phyloP scores from a whole-genome alignment of 768 basidiomycete species.

The Russula dissimulans region DNA sequence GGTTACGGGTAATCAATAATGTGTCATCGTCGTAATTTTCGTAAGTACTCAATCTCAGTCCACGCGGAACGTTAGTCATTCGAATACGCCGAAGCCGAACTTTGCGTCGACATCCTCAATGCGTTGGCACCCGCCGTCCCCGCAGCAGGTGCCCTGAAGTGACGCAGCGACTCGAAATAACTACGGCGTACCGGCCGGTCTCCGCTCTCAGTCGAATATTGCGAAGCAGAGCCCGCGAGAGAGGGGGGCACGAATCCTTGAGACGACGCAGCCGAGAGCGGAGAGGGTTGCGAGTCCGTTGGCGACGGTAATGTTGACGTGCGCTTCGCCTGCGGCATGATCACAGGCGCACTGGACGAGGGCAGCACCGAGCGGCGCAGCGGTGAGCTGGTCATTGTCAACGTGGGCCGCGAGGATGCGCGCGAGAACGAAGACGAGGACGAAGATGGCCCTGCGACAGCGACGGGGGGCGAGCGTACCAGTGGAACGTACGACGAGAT shows the following conservation, averaged over 20 bases:
- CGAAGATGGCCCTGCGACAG: neutral
- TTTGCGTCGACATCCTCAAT: slow-evolving; percentile 10
- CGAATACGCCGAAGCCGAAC: slow-evolving; percentile 18
- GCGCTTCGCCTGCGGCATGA: slow-evolving; percentile 11
- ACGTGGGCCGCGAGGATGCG: no score
- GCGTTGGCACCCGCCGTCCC: neutral
- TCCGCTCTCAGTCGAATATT: slow-evolving; percentile 32
- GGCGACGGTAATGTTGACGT: neutral
- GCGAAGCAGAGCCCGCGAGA: slow-evolving; percentile 28
- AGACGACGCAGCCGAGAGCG: neutral
- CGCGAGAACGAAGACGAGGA: neutral
- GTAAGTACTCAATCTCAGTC: neutral
- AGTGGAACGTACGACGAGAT: neutral
- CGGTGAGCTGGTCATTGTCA: neutral
- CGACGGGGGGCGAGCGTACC: neutral
- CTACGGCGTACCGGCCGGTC: slow-evolving; percentile 28
- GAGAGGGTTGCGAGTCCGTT: neutral
- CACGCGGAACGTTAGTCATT: neutral
- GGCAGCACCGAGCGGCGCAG: slow-evolving; percentile 6
- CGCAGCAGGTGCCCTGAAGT: neutral
- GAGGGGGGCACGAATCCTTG: slow-evolving; percentile 24
- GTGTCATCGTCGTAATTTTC: neutral
- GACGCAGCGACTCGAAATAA: slow-evolving; percentile 21
- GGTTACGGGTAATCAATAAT: neutral
- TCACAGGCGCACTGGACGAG: slow-evolving; percentile 1